Conservation (phyloP, 495 filamentous ascomycete genomes). For the Annulohypoxylon maeteangense region DNA sequence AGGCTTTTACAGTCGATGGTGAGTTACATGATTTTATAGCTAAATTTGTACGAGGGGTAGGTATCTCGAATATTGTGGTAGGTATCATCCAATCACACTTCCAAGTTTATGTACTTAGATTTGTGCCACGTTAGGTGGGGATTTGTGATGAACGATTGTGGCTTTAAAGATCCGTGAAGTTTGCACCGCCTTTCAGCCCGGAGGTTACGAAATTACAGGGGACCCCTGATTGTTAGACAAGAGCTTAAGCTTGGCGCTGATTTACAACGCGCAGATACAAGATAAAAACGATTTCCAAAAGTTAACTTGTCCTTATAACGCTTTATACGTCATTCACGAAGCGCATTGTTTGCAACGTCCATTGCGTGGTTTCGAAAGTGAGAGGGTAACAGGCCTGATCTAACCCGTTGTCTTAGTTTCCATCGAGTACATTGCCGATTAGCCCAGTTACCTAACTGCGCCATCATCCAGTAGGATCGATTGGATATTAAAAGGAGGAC, state of each 20-base stretch:
- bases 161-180: neutral
- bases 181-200: conserved; percentile 22
- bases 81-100: neutral
- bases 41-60: neutral
- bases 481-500: neutral
- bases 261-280: conserved; percentile 22
- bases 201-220: conserved; percentile 13
- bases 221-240: conserved; percentile 28
- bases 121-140: neutral
- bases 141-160: conserved; percentile 1
- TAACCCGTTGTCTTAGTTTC: neutral
- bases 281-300: conserved; percentile 6
- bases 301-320: conserved; percentile 10
- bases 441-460: conserved; percentile 9
- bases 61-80: neutral
- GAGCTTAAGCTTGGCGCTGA: conserved; percentile 25
- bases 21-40: neutral
- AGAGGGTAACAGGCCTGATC: neutral
- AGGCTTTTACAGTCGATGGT: neutral
- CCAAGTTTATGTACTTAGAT: neutral
- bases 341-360: neutral
- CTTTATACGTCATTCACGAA: conserved; percentile 26
- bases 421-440: conserved; percentile 8
- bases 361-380: neutral
- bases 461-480: conserved; percentile 20